Base-by-base conservation (phyloP, 352 stramenopile species). In the Globisporangium recalcitrans region DNA sequence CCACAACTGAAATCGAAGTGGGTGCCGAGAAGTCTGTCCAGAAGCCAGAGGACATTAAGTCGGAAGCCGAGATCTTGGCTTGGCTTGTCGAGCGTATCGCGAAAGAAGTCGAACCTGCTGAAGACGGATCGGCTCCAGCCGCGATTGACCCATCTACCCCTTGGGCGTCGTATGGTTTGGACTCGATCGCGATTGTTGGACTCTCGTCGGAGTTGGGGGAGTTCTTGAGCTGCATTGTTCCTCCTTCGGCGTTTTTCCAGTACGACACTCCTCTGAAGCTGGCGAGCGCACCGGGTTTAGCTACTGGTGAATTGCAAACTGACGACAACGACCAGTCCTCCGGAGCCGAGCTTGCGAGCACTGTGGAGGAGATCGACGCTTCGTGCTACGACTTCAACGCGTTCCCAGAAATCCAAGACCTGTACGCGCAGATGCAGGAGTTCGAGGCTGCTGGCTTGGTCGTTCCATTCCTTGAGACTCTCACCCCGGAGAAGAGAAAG, bases 371-470 rank as follows among this genome's bases (percentile, higher is more conserved):
- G 49, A 82, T 93, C 44, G 76, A 87, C 31, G 65, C 69, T 24
- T 87, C 72, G 44, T 91, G 75, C 63, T 93, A 79, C 62, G 70
- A 90, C 24, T 82, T 93, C 42, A 74, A 73, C 0, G 62, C 63
- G 13, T 90, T 93, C 58, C 74, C 85, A 0, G 85, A 93, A 58
- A 79, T 92, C 1, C 71, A 82, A 53, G 61, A 69, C 4, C 71
- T 93, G 4, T 76, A 80, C 31, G 68, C 65, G 10, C 82, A 91
- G 62, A 91, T 93, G 76, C 74, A 86, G 31, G 73, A 93, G 62
- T 88, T 93, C 44, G 71, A 87, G 48, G 65, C 74, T 38, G 82
- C 82, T n/a, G 85, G 85, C 32, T 68, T 93, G 58, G 64, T 64
- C 8, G 78, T 93, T 32, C 81, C 81, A 51, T 93, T 78, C 52